These are phyloP conservation scores for Rhynchosporium secalis DNA, from an alignment of 2,329 filamentous ascomycete genomes.

Conservation along the genomic window DNA sequence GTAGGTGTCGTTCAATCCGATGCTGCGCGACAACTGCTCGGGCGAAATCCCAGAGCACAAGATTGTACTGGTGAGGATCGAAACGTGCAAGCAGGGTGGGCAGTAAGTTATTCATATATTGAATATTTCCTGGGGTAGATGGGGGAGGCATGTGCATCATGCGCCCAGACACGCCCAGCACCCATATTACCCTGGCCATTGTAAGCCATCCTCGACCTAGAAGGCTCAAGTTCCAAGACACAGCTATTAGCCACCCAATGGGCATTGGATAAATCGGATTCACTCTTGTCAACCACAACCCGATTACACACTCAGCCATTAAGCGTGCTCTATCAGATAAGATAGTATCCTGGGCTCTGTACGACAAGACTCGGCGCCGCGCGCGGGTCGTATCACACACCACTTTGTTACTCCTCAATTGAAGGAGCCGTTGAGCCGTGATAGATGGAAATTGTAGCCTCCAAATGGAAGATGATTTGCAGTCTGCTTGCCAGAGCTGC, in stretches of 20 bases:
- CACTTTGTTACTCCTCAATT: background rate
- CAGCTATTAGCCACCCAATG: slow-evolving; percentile 10
- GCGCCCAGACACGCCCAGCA: background rate
- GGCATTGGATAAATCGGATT: slow-evolving; percentile 4
- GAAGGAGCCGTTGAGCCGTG: background rate
- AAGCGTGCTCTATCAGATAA: slow-evolving; percentile 9
- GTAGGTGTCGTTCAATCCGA: background rate
- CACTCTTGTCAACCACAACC: background rate
- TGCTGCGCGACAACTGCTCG: background rate
- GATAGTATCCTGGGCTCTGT: background rate
- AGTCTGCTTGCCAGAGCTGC: background rate
- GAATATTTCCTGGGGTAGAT: background rate
- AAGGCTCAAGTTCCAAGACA: background rate
- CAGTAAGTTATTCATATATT: slow-evolving; percentile 4
- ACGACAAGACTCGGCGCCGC: slow-evolving; percentile 9
- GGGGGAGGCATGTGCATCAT: background rate
- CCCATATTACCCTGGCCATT: slow-evolving; percentile 3
- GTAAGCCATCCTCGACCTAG: slow-evolving; percentile 2
- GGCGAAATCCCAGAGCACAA: background rate
- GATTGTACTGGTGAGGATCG: background rate
- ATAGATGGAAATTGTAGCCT: background rate
- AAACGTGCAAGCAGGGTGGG: background rate
- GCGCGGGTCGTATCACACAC: slow-evolving; percentile 1
- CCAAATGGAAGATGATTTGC: background rate
- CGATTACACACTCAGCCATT: slow-evolving; percentile 14